Evolutionary conservation across 176 grass and related monocot genomes (phyloP).

Genomic region (Phyllostachys edulis): DNA sequence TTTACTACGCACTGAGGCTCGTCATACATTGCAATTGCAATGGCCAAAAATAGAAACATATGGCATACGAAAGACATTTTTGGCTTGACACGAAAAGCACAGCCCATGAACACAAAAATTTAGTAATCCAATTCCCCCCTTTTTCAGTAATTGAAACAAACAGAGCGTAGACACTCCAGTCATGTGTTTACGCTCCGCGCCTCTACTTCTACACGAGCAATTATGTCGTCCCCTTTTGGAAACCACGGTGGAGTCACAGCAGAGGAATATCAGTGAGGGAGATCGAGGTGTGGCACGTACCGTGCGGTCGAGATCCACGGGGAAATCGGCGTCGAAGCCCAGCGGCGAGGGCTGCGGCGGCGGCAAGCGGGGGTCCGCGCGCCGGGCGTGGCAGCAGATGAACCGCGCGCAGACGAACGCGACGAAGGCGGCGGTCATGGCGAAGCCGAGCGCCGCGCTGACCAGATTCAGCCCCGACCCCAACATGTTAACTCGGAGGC

Average conservation of each 20-base stretch:
- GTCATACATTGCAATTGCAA: neutral
- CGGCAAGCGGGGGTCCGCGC: constrained; percentile 12
- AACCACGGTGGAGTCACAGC: neutral
- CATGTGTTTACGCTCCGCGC: neutral
- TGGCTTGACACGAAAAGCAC: neutral
- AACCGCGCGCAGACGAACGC: constrained; percentile 69
- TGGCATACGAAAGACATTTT: neutral
- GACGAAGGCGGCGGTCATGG: constrained; percentile 77
- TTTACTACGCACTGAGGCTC: neutral
- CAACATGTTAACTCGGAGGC: constrained; percentile 33
- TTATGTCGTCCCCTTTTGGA: neutral
- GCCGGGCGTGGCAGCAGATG: constrained; percentile 53
- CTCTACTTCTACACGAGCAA: neutral
- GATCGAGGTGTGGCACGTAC: constrained; percentile 36
- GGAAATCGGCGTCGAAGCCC: constrained; percentile 47
- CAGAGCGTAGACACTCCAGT: neutral
- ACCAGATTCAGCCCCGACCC: constrained; percentile 68
- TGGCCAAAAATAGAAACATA: neutral
- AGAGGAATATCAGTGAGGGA: neutral
- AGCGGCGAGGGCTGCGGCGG: constrained; percentile 21
- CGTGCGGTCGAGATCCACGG: constrained; percentile 43
- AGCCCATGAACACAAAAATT: neutral
- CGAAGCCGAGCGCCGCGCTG: constrained; percentile 79
- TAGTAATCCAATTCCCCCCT: neutral
- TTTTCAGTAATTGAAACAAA: neutral